Evolutionary conservation across 352 stramenopile species (phyloP), one percentile per base, ranked within the genome.

Genomic region (Achlya hypogyna): DNA sequence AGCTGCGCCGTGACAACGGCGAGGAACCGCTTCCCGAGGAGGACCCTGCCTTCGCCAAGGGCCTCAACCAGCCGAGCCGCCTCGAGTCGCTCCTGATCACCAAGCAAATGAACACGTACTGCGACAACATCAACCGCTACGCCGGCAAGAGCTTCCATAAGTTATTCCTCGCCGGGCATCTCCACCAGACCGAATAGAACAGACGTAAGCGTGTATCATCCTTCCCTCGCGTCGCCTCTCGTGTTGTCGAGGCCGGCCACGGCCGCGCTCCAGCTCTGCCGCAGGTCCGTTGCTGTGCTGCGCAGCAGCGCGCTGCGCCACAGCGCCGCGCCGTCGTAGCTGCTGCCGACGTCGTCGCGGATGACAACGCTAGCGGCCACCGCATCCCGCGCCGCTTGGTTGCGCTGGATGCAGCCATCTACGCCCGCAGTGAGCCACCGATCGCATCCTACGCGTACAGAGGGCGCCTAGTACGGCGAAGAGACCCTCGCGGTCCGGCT

Each of bases 51-150:
- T 90, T 91, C 70, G 91, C 92, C 71, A 93, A 95, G 76, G 84
- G 80, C 65, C 76, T 95, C 51, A 83, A 90, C 74, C 86, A 95
- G 72, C 87, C 87, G 10, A 93, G 84, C 72, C 85, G 85, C 43
- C 78, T 95, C 53, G 88, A 95, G 72, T 84, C 87, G 67, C 83
- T 96, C 51, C 73, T 96, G 45, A 93, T 94, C 75, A 92, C 84
- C 64, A 95, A 95, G 75, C 88, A 96, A 78, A 95, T 96, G 79
- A 93, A 93, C 76, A 92, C 84, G 76, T 96, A 96, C 81, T 96
- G 86, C 73, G 83, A 96, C 72, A 85, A 95, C 77, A 92, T 96
- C 73, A 96, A 96, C 76, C 82, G 83, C 54, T 96, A 95, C 74
- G 80, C 86, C 51, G 87, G 86, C 71, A 93, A 92, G 72, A 92